Base-by-base conservation (phyloP, 805 yeast genomes). In the Hanseniaspora jakobsenii region DNA sequence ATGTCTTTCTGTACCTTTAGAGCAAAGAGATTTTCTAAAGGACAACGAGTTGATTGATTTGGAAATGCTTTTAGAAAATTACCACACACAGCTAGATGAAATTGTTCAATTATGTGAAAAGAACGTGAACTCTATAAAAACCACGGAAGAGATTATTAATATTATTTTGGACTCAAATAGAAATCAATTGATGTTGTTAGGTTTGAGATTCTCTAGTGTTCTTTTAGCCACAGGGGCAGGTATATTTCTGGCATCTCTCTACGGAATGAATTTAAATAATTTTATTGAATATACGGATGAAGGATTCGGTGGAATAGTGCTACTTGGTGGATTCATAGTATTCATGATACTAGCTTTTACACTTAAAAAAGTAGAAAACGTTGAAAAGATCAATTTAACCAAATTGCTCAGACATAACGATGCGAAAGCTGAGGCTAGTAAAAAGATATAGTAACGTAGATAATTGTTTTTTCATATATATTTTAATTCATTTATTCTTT, bases 231-330 rank as follows among this genome's bases (percentile, higher is more conserved):
- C 87, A 55, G 94, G 94, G 2, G 73, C 78, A 13, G 80, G 91
- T 1, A 65, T 93, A 36, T 83, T 82, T 51, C 58, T 84, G 13
- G 91, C 94, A 2, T 81, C 95, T 0, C 65, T 85, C 9, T 91
- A 87, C 60, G 99, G 99, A 28, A 91, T 91, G 98, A 91, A 91
- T 61, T 66, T 91, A 59, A 84, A 81, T 55, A 91, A 89, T 62
- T 86, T 82, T 56, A 78, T 91, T 18, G 99, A 91, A 58, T 94
- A 86, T 47, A 65, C 77, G 1, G 71, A 72, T 45, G 69, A 71
- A 50, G 95, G 95, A 26, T 82, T 85, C 56, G 57, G 59, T 3
- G 58, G 75, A 1, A 71, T 78, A 5, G 59, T 68, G 1, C 49
- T 54, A 1, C 16, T 61, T 2, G 65, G 67, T 0, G 49, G 67